Base-by-base conservation (phyloP, 768 basidiomycete genomes). In the Myochromella boudieri region DNA sequence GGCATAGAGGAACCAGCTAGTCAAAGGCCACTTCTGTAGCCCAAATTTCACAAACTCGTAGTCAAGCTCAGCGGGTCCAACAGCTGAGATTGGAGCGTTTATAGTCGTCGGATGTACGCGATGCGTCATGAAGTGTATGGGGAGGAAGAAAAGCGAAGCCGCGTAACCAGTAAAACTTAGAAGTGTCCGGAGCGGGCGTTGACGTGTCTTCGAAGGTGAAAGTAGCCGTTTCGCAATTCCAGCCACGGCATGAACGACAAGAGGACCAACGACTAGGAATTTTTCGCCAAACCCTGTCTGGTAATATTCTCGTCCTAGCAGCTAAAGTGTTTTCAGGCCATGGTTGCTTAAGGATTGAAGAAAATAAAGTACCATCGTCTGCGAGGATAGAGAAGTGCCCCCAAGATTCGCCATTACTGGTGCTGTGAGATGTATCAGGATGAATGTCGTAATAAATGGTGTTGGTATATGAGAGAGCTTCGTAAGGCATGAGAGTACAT, bases 261-360 rank as follows among this genome's bases (percentile, higher is more conserved):
- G 65, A 0, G 91, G 91, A 1, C 69, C 67, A 25, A 87, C 68
- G 8, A 93, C 70, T 10, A 92, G 78, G 33, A 80, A 78, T 31
- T 72, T 78, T 63, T 94, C 90, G 17, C 79, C 78, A 42, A 84
- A 74, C 0, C 67, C 46, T 0, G 85, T 87, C 60, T 93, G 89
- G 63, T 95, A 94, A 65, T 91, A 91, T 66, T 91, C 91, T 43
- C 91, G 70, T 8, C 90, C 88, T 10, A 95, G 71, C 34, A 94
- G 70, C 89, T 93, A 55, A 7, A 33, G 11, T 14, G 15, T 7
- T n/a, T 44, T 24, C 24, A 8, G 42, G 4, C 37, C 10, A 29
- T 3, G 40, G 26, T 28, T 26, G 38, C 9, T 44, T 0, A 18
- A 22, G 12, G 12, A n/a, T 6, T 14, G 11, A 17, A 34, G 5